Evolutionary conservation across 495 filamentous ascomycete genomes (phyloP), one percentile per base, ranked within the genome.

Genomic region (Cenococcum geophilum): DNA sequence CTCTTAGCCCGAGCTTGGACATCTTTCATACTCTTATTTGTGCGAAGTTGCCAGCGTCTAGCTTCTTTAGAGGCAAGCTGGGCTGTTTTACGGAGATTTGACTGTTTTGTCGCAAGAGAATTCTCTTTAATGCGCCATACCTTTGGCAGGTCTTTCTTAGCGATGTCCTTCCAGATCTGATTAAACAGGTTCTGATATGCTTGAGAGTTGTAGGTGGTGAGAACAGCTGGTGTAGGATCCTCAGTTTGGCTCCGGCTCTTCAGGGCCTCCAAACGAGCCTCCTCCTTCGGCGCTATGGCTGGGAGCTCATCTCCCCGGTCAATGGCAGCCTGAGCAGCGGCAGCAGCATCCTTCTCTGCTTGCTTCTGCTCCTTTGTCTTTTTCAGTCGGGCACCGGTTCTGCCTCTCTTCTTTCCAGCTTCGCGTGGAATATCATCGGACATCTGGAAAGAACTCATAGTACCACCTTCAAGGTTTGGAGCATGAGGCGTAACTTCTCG

Each of bases 311-410:
- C 87, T 54, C 89, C 89, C 57, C 86, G 85, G 57, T 95, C 87
- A 64, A 95, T 78, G 16, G 88, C 89, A 60, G 88, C 86, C 63
- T 92, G 91, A 22, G 89, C 91, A 61, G 89, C 89, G 63, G 92
- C 89, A 53, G 95, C 93, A 3, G 86, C 83, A 70, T 96, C 91
- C 72, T 97, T 95, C 73, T 96, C 91, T 34, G 91, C 87, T 70
- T 96, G 89, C 72, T 97, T 97, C 76, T 97, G 91, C 70, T 97
- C 92, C 75, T 95, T 97, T 37, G 88, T 92, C 71, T 97, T 97
- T 61, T 66, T 70, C 35, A 66, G 64, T 36, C 71, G 58, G 2
- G 60, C 63, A 23, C 68, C 62, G 5, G 63, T 27, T 16, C 68
- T 63, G 59, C 81, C 81, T 63, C 89, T 88, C 61, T 82, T 79